Percentiles rank a stretch among this genome's conserved stretches.
Evolutionary conservation across 495 filamentous ascomycete species (phyloP).

Genomic region (Aspergillus mulundensis): DNA sequence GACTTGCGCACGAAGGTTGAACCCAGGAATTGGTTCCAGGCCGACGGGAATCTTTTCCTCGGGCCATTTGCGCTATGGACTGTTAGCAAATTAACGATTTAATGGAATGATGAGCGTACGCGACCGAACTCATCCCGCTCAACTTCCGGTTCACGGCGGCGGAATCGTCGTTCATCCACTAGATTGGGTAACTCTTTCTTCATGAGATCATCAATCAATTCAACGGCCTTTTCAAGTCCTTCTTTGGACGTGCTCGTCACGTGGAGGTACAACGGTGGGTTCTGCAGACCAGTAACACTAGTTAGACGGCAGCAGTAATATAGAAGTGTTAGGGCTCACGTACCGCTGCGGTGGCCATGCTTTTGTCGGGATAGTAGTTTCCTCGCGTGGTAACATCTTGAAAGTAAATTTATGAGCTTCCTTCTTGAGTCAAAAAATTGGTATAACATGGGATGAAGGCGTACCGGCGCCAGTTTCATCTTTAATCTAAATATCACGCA

Average conservation of each 20-base stretch:
- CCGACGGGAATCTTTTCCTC: constrained; percentile 89
- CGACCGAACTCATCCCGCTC: constrained; percentile 93
- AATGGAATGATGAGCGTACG: constrained; percentile 46
- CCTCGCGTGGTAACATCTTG: constrained; percentile 99
- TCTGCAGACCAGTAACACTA: constrained; percentile 50
- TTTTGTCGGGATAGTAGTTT: constrained; percentile 94
- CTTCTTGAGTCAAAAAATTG: constrained; percentile 48
- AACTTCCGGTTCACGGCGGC: constrained; percentile 83
- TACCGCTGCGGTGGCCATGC: constrained; percentile 90
- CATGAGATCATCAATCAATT: constrained; percentile 89
- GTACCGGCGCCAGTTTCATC: constrained; percentile 99
- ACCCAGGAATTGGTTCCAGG: constrained; percentile 88
- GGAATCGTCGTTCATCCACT: constrained; percentile 92
- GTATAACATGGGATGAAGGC: constrained; percentile 53
- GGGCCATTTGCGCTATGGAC: constrained; percentile 89
- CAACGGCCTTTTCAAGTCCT: constrained; percentile 81
- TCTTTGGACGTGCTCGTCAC: constrained; percentile 90
- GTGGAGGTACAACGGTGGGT: constrained; percentile 90
- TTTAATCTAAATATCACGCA: constrained; percentile 98
- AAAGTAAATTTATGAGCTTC: constrained; percentile 54
- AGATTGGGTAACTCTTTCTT: constrained; percentile 93
- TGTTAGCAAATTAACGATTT: constrained; percentile 20
- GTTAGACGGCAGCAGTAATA: not conserved
- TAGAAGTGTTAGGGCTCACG: constrained; percentile 27
- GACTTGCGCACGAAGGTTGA: constrained; percentile 92